Conservation (phyloP, 2,329 filamentous ascomycete species). For the Amylocarpus encephaloides region DNA sequence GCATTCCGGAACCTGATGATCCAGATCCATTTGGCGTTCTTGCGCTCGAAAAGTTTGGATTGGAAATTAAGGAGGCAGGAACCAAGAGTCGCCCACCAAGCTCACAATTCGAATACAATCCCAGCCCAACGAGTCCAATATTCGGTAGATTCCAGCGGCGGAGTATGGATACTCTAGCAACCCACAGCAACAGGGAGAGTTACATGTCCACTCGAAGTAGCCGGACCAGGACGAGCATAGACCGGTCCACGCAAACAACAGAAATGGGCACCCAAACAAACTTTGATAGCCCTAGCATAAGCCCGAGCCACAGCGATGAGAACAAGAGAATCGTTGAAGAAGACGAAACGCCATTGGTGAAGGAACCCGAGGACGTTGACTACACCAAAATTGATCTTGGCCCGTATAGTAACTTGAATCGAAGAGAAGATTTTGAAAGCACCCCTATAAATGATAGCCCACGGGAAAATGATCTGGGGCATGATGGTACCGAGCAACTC, state of each 20-base stretch:
- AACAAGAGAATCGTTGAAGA: conserved; percentile 28
- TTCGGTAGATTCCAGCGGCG: conserved; percentile 50
- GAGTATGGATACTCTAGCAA: conserved; percentile 60
- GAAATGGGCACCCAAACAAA: conserved; percentile 57
- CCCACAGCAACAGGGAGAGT: conserved; percentile 64
- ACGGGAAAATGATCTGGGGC: conserved; percentile 15
- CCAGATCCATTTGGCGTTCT: conserved; percentile 89
- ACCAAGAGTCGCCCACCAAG: conserved; percentile 65
- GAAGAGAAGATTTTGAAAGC: conserved; percentile 27
- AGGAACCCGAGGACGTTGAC: conserved; percentile 46
- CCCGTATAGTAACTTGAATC: conserved; percentile 31
- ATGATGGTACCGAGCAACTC: conserved; percentile 23
- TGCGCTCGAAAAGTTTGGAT: conserved; percentile 81
- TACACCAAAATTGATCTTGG: conserved; percentile 53
- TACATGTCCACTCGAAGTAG: conserved; percentile 61
- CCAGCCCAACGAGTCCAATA: conserved; percentile 69
- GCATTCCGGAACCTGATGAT: conserved; percentile 71
- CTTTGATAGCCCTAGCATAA: conserved; percentile 47
- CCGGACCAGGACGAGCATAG: conserved; percentile 41
- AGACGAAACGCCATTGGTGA: conserved; percentile 35
- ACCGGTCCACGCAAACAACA: conserved; percentile 64
- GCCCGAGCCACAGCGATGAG: conserved; percentile 44
- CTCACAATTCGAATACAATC: conserved; percentile 77
- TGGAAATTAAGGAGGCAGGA: conserved; percentile 88
- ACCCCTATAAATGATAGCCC: conserved; percentile 18